These are phyloP conservation scores for Skeletonema costatum DNA, from an alignment of 108 stramenopile genomes.

Conservation along the genomic window DNA sequence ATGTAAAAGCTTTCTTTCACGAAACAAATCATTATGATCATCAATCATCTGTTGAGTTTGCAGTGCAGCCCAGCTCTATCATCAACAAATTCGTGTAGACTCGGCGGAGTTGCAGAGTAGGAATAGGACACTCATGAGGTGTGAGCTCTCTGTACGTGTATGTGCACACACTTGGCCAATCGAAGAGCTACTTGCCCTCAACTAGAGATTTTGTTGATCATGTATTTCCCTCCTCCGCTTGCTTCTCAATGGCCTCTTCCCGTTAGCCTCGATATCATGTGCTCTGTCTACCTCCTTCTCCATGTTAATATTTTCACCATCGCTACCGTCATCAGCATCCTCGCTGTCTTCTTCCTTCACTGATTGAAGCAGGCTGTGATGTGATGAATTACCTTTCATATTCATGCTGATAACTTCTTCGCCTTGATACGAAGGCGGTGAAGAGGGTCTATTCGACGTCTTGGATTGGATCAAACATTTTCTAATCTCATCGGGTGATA, in stretches of 20 bases:
- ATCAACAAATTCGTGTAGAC: no score
- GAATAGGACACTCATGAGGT: no score
- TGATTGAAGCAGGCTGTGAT: not conserved
- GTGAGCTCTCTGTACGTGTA: no score
- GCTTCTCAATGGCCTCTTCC: not conserved
- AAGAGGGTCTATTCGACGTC: not conserved
- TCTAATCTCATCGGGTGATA: constrained; percentile 15
- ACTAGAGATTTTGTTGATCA: not conserved
- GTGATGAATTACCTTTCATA: not conserved
- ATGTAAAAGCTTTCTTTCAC: no score
- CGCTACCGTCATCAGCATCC: constrained; percentile 6
- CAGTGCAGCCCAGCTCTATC: no score
- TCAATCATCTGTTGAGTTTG: no score
- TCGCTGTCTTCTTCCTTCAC: constrained; percentile 13
- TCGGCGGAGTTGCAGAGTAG: no score
- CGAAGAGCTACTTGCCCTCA: not conserved
- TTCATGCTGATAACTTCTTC: not conserved
- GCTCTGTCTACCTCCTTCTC: not conserved
- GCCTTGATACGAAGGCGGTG: not conserved
- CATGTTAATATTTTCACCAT: not conserved
- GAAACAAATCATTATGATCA: no score
- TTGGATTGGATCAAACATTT: not conserved
- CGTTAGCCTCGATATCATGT: not conserved
- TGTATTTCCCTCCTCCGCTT: not conserved
- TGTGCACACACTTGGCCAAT: no score